These are phyloP conservation scores for Fermentozyma sake DNA, from an alignment of 1,139 yeast genomes.

Conservation along the genomic window DNA sequence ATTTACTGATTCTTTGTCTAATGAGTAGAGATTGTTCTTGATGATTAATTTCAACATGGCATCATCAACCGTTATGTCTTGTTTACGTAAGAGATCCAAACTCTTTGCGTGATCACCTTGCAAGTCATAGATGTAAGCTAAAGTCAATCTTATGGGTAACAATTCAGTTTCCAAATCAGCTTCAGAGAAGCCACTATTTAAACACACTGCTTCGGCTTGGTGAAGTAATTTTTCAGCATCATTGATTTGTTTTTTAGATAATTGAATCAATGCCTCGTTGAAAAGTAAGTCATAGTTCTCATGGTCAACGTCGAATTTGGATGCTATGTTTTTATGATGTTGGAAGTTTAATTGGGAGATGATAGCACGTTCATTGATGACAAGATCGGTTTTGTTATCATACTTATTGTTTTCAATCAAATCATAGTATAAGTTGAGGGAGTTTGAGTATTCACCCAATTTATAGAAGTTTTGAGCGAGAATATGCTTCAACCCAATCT, in stretches of 20 bases:
- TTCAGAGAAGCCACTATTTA: constrained; percentile 35
- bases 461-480: constrained; percentile 79
- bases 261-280: constrained; percentile 60
- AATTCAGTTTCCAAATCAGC: constrained; percentile 44
- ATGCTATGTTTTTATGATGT: constrained; percentile 5
- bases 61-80: constrained; percentile 18
- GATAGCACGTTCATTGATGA: constrained; percentile 67
- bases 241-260: constrained; percentile 41
- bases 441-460: constrained; percentile 51
- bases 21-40: constrained; percentile 30
- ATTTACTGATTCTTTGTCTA: constrained; percentile 13
- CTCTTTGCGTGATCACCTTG: constrained; percentile 44
- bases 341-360: constrained; percentile 45
- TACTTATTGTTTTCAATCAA: constrained; percentile 34
- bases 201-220: constrained; percentile 44
- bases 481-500: constrained; percentile 60
- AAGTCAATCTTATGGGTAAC: constrained; percentile 64
- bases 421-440: constrained; percentile 52
- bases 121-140: constrained; percentile 58
- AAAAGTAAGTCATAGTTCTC: constrained; percentile 42
- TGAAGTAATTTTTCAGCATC: constrained; percentile 46
- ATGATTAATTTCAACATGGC: constrained; percentile 27
- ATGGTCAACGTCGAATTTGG: constrained; percentile 9
- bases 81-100: constrained; percentile 16
- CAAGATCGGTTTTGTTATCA: constrained; percentile 50